Percentiles rank a stretch among this genome's conserved stretches.
phyloP scores from a whole-genome alignment of 2,329 filamentous ascomycete species.

The Leptographium procerum region DNA sequence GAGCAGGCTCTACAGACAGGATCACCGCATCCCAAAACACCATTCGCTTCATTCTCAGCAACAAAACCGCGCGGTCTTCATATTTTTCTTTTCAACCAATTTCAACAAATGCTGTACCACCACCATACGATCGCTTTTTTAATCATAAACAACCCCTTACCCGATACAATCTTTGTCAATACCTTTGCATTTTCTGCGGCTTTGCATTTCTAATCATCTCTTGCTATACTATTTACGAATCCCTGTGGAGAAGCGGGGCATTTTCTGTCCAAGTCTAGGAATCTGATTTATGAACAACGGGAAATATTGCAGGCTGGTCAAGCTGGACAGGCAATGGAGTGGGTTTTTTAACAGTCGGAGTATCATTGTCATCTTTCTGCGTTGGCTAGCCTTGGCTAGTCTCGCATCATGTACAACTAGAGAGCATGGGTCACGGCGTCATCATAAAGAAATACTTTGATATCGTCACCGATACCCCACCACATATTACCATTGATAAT shows the following conservation, averaged over 20 bases:
- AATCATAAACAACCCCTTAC: conserved; percentile 7
- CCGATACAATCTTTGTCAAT: background rate
- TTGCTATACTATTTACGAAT: background rate
- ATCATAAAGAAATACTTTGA: conserved; percentile 3
- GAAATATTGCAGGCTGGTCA: background rate
- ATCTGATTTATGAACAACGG: background rate
- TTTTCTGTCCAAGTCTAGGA: background rate
- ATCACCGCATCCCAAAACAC: background rate
- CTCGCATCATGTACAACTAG: conserved; percentile 1
- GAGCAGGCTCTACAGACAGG: background rate
- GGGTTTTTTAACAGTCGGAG: background rate
- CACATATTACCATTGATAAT: background rate
- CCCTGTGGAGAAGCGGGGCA: background rate
- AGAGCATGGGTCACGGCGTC: conserved; percentile 12
- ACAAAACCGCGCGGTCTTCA: too few species aligned
- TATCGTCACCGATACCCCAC: conserved; percentile 8
- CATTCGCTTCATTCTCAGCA: conserved; percentile 9
- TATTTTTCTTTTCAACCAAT: background rate
- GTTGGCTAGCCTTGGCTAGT: background rate
- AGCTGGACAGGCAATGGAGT: background rate
- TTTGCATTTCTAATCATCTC: background rate
- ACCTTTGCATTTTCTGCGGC: background rate
- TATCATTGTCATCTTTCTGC: background rate
- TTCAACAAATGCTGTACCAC: conserved; percentile 12
- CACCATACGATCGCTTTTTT: conserved; percentile 13